Conservation (phyloP, 2,329 filamentous ascomycete species). For the Colletotrichum costaricense region DNA sequence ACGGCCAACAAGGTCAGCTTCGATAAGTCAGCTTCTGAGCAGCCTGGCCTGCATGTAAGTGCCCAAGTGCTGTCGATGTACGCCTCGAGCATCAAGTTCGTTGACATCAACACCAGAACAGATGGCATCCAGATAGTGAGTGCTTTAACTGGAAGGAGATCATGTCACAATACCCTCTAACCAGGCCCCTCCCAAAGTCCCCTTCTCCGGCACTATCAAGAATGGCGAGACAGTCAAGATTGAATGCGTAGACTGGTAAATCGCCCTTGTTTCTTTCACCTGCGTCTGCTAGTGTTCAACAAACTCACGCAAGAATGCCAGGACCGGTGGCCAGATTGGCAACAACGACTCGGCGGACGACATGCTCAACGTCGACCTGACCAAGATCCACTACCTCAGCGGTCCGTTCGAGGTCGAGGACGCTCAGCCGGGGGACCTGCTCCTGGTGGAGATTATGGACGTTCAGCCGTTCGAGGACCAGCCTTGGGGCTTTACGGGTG, state of each 20-base stretch:
- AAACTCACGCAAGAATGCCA: conserved; percentile 40
- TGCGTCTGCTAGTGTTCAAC: conserved; percentile 14
- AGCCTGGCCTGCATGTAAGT: conserved; percentile 77
- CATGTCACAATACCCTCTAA: neutral
- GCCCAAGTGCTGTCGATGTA: neutral
- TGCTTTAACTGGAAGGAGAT: neutral
- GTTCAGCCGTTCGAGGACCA: conserved; percentile 88
- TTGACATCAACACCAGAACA: conserved; percentile 67
- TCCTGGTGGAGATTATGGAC: conserved; percentile 91
- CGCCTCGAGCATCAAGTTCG: neutral
- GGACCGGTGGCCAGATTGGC: conserved; percentile 82
- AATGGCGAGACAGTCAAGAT: conserved; percentile 92
- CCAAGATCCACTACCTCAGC: conserved; percentile 86
- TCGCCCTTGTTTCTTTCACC: conserved; percentile 38
- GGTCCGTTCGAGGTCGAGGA: conserved; percentile 90
- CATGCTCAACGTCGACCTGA: conserved; percentile 85
- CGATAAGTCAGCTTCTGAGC: conserved; percentile 76
- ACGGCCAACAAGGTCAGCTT: conserved; percentile 80
- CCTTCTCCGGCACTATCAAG: conserved; percentile 77
- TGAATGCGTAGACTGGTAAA: conserved; percentile 84
- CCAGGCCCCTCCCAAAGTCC: conserved; percentile 64
- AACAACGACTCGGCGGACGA: conserved; percentile 95
- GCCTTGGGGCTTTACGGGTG: conserved; percentile 90
- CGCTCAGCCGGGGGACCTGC: conserved; percentile 85
- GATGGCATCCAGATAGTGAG: conserved; percentile 92